phyloP scores from a whole-genome alignment of 2,329 filamentous ascomycete species.

The Didymella sp. region DNA sequence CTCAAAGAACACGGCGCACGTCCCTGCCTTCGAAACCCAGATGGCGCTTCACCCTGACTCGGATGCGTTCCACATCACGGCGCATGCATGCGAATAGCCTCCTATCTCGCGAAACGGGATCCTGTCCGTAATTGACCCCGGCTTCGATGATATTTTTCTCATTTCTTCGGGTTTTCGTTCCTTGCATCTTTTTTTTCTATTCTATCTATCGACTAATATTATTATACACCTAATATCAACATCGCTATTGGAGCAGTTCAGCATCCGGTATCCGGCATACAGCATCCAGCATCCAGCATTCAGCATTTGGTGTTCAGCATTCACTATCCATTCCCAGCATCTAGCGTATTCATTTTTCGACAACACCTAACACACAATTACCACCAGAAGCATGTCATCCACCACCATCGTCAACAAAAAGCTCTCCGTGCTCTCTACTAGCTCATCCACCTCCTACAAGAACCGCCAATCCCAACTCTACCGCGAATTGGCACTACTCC shows the following conservation, averaged over 20 bases:
- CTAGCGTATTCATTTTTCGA: background rate
- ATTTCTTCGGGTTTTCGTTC: background rate
- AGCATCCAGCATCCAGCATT: background rate
- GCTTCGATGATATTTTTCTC: background rate
- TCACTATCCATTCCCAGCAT: background rate
- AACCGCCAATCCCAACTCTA: constrained; percentile 44
- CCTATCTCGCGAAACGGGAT: constrained; percentile 9
- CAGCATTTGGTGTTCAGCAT: background rate
- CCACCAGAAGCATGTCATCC: constrained; percentile 7
- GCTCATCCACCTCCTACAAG: constrained; percentile 35
- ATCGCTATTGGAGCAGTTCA: background rate
- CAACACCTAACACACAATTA: background rate
- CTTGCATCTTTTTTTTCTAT: background rate
- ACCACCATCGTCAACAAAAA: constrained; percentile 15
- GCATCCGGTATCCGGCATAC: background rate
- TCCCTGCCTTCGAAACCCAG: constrained; percentile 13
- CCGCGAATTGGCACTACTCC: constrained; percentile 43
- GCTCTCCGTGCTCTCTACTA: constrained; percentile 23
- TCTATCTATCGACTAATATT: background rate
- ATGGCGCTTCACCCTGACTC: constrained; percentile 15
- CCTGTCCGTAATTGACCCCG: background rate
- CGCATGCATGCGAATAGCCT: constrained; percentile 11
- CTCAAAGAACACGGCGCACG: constrained; percentile 5
- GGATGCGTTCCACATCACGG: constrained; percentile 10
- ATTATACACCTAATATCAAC: constrained; percentile 11